phyloP scores from a whole-genome alignment of 441 rosid species.

The Corymbia calophylla region DNA sequence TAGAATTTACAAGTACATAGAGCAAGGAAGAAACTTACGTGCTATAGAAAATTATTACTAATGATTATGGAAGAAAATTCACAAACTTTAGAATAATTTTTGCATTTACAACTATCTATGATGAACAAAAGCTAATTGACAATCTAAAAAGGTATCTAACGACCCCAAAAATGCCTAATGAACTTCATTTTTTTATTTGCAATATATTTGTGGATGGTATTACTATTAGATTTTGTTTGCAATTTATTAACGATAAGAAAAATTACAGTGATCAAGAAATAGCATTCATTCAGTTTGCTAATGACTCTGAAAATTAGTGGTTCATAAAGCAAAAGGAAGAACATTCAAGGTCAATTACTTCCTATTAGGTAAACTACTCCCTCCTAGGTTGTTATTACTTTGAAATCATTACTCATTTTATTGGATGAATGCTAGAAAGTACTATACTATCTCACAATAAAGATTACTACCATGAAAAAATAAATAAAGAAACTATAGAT shows the following conservation, averaged over 20 bases:
- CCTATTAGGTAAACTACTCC: neutral
- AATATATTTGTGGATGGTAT: neutral
- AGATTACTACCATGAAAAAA: neutral
- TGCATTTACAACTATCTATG: neutral
- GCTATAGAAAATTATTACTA: rapidly evolving
- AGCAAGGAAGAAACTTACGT: rapidly evolving
- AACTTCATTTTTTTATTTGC: neutral
- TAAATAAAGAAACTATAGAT: neutral
- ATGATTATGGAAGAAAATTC: neutral
- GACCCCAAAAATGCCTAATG: neutral
- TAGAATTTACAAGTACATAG: too few species aligned
- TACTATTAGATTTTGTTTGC: rapidly evolving
- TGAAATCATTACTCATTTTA: neutral
- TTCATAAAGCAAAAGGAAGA: neutral
- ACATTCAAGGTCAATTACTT: neutral
- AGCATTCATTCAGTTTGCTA: neutral
- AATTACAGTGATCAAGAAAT: rapidly evolving
- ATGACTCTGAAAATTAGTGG: neutral
- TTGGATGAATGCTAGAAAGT: rapidly evolving
- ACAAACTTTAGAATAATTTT: too few species aligned
- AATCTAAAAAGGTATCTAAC: rapidly evolving
- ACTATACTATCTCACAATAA: rapidly evolving
- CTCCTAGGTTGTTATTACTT: neutral
- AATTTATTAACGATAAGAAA: neutral
- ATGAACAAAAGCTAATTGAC: rapidly evolving